These are phyloP conservation scores for Zygnema cylindricum DNA, from an alignment of 139 green algal genomes.

Conservation along the genomic window DNA sequence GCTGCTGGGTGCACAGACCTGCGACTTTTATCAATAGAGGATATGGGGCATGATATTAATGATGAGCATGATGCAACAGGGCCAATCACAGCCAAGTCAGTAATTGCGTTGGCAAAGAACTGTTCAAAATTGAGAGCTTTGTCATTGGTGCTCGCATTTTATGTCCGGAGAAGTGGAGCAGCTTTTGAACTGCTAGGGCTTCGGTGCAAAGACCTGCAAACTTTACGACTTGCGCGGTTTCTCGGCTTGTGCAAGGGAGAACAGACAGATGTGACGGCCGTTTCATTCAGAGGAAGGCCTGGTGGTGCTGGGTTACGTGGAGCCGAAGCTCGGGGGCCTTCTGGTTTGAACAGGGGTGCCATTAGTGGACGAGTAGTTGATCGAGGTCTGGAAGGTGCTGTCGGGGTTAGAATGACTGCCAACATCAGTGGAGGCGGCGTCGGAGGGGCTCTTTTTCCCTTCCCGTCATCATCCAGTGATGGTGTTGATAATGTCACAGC, in stretches of 20 bases:
- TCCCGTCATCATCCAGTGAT: neutral
- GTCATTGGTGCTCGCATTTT: constrained; percentile 35
- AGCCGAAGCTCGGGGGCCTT: neutral
- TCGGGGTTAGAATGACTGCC: neutral
- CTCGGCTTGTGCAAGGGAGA: constrained; percentile 9
- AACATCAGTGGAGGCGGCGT: neutral
- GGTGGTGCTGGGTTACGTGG: neutral
- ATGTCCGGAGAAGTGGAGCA: constrained; percentile 1
- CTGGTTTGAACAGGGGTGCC: neutral
- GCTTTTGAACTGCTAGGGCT: constrained; percentile 24
- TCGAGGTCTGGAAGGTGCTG: neutral
- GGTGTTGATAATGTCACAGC: neutral
- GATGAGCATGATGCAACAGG: constrained; percentile 1
- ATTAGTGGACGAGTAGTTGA: neutral
- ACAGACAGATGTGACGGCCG: neutral
- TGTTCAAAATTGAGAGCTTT: constrained; percentile 28
- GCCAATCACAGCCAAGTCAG: constrained; percentile 20
- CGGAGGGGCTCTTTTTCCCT: neutral
- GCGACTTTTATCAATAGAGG: constrained; percentile 30
- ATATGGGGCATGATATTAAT: constrained; percentile 42
- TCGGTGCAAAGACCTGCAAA: constrained; percentile 11
- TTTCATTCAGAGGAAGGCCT: neutral
- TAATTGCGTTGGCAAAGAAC: constrained; percentile 25
- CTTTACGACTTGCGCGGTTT: constrained; percentile 27
- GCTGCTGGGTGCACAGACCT: constrained; percentile 17